A percentile compares a stretch with the other conserved stretches of the same genome.
Evolutionary conservation across 1,139 yeast species (phyloP).

Genomic region (Eremothecium cymbalariae): DNA sequence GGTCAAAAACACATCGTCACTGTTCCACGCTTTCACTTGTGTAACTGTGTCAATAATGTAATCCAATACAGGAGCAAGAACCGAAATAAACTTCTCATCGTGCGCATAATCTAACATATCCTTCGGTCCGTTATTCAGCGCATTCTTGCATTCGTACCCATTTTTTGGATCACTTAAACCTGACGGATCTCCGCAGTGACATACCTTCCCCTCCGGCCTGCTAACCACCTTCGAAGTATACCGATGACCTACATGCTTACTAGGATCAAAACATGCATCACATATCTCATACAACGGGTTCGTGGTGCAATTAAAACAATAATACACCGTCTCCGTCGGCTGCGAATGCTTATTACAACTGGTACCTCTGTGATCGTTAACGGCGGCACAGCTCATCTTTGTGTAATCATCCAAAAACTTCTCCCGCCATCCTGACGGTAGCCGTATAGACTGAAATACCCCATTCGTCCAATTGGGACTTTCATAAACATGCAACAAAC

Average conservation of each 20-base stretch:
- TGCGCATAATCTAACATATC: constrained; percentile 19
- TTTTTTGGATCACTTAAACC: constrained; percentile 36
- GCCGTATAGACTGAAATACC: constrained; percentile 13
- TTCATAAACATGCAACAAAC: constrained; percentile 14
- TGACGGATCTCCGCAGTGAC: constrained; percentile 89
- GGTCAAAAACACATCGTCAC: constrained; percentile 6
- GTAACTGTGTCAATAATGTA: constrained; percentile 63
- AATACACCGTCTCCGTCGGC: constrained; percentile 27
- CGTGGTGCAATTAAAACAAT: constrained; percentile 29
- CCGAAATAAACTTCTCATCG: constrained; percentile 32
- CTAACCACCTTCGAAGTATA: constrained; percentile 66
- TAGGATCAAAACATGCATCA: constrained; percentile 63
- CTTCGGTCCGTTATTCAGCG: constrained; percentile 41
- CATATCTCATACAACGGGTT: constrained; percentile 45
- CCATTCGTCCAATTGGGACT: constrained; percentile 21
- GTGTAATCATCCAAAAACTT: constrained; percentile 9
- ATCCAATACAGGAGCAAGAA: constrained; percentile 57
- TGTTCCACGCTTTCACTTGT: constrained; percentile 16
- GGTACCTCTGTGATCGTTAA: constrained; percentile 19
- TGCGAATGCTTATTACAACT: constrained; percentile 25
- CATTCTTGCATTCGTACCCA: constrained; percentile 40
- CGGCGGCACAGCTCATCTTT: constrained; percentile 1
- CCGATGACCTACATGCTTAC: constrained; percentile 67
- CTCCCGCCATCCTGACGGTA: constrained; percentile 20
- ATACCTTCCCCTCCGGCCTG: constrained; percentile 84